Conservation (phyloP, 257 asterid species). For the Dorcoceras hygrometricum region DNA sequence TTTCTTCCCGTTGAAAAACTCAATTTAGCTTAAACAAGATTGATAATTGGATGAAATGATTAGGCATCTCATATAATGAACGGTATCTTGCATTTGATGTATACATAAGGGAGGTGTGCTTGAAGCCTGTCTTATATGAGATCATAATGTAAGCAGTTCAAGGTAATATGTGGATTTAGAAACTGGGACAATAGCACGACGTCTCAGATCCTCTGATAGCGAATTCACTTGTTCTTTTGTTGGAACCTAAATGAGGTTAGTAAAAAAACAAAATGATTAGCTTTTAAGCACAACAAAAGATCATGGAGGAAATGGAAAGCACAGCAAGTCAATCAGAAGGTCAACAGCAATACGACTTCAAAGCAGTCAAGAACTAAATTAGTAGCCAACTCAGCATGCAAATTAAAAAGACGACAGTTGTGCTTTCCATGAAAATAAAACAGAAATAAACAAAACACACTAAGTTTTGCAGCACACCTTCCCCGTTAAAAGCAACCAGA, state of each 20-base stretch:
- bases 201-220: slow-evolving; percentile 78
- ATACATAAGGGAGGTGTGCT: not conserved
- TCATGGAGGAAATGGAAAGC: slow-evolving; percentile 4
- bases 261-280: slow-evolving; percentile 10
- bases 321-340: slow-evolving; percentile 1
- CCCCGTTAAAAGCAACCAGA: slow-evolving; percentile 98
- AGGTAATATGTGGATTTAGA: slow-evolving; percentile 27
- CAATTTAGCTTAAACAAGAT: not conserved
- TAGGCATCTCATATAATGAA: slow-evolving; percentile 1
- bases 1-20: not conserved
- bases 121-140: not conserved
- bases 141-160: slow-evolving; percentile 18
- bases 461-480: slow-evolving; percentile 46
- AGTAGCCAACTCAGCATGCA: not conserved
- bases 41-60: not conserved
- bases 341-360: not conserved
- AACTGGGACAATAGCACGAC: slow-evolving; percentile 90
- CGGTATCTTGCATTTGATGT: not conserved
- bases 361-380: not conserved
- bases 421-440: not conserved
- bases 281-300: slow-evolving; percentile 9
- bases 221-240: slow-evolving; percentile 89
- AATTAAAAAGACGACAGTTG: not conserved
- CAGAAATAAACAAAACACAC: not conserved
- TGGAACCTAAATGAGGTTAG: slow-evolving; percentile 61